Percentiles rank a stretch among this genome's conserved stretches.
phyloP scores from a whole-genome alignment of 345 rosid species.

The Syzygium aqueum region DNA sequence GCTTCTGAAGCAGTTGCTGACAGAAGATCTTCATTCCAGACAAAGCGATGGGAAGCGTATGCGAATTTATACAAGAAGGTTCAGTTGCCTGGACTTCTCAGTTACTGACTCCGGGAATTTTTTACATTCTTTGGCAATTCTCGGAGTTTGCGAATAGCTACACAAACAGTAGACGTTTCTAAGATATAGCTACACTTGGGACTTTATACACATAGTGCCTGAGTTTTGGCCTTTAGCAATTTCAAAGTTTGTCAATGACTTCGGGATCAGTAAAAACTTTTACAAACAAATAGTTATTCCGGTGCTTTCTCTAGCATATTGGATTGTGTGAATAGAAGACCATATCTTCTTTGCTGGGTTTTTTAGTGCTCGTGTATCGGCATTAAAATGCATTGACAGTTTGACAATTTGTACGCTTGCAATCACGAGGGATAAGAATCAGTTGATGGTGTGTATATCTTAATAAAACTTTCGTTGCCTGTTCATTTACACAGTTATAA shows the following conservation, averaged over 20 bases:
- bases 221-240: neutral
- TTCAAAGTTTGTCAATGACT: neutral
- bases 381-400: neutral
- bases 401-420: neutral
- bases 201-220: neutral
- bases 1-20: conserved; percentile 72
- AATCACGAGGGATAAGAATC: neutral
- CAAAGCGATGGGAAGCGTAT: conserved; percentile 64
- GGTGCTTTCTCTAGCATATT: neutral
- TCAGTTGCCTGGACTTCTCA: neutral
- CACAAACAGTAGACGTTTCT: neutral
- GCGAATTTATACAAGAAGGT: conserved; percentile 68
- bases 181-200: neutral
- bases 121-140: neutral
- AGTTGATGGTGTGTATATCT: neutral
- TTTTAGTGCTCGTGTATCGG: neutral
- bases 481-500: neutral
- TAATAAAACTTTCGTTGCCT: neutral
- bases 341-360: neutral
- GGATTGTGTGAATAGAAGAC: neutral
- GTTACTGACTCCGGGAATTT: neutral
- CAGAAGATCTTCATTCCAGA: conserved; percentile 54
- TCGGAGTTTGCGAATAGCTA: neutral
- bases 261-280: neutral
- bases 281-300: neutral